phyloP scores from a whole-genome alignment of 1,284 basidiomycete genomes.

The Cystobasidium sp. region DNA sequence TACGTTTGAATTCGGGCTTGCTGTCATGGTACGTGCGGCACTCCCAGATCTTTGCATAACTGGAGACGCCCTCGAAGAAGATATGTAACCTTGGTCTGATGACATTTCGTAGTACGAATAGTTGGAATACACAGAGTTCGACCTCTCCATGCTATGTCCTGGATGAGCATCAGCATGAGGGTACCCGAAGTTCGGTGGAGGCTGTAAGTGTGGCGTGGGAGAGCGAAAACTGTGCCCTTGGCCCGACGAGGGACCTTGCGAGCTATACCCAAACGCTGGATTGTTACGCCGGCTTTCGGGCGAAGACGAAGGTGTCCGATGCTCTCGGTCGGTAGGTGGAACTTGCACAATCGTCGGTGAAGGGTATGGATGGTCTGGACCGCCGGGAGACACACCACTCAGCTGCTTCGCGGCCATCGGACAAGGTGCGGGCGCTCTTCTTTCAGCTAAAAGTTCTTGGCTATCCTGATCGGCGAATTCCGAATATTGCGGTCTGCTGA shows the following conservation, averaged over 20 bases:
- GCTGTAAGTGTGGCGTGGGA: not conserved
- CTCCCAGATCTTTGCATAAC: not conserved
- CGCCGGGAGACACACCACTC: no score
- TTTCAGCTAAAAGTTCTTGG: conserved; percentile 2
- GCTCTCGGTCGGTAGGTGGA: no score
- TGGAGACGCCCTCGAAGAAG: conserved; percentile 2
- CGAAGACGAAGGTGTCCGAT: not conserved
- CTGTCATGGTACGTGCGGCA: not conserved
- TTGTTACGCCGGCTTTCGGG: not conserved
- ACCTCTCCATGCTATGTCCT: conserved; percentile 8
- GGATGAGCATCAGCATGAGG: not conserved
- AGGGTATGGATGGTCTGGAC: no score
- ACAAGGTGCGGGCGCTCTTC: not conserved
- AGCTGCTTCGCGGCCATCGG: no score
- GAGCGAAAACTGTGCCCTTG: not conserved
- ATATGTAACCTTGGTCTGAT: conserved; percentile 5
- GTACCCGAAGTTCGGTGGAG: no score
- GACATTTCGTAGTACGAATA: conserved; percentile 42
- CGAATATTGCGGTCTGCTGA: not conserved
- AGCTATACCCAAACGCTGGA: not conserved
- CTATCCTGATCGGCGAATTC: not conserved
- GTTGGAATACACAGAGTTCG: conserved; percentile 33
- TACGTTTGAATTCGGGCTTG: not conserved
- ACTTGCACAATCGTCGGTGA: no score
- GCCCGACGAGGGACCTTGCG: not conserved